Conservation (phyloP, 192 early-diverging fungal genomes). For the Coemansia sp. region DNA sequence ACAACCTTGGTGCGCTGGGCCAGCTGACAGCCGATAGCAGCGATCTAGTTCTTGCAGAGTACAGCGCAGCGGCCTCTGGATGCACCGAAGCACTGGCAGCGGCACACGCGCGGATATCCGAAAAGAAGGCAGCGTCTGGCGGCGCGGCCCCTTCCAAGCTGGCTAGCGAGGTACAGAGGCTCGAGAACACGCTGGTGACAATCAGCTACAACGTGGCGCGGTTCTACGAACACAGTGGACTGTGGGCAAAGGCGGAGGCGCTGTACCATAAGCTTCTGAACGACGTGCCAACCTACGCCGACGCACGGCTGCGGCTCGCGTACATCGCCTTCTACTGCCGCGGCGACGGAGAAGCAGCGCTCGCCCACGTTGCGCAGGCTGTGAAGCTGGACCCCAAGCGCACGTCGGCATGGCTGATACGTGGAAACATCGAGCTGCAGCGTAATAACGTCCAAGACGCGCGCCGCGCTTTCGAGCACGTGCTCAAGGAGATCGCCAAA, state of each 20-base stretch:
- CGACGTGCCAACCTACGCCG: conserved; percentile 70
- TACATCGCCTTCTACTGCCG: conserved; percentile 57
- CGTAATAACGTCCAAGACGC: conserved; percentile 64
- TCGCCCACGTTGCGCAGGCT: conserved; percentile 63
- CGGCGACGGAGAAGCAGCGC: conserved; percentile 59
- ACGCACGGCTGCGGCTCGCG: conserved; percentile 80
- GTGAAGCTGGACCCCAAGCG: conserved; percentile 64
- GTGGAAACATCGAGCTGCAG: conserved; percentile 67
- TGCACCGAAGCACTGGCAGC: conserved; percentile 10
- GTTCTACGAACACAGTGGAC: conserved; percentile 63
- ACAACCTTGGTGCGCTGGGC: conserved; percentile 82
- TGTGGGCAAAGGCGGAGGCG: conserved; percentile 59
- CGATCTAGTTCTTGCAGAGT: conserved; percentile 11
- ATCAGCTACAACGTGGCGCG: conserved; percentile 77
- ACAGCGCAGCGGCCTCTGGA: conserved; percentile 16
- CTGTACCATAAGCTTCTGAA: conserved; percentile 66
- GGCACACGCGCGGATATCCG: conserved; percentile 6
- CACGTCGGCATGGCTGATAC: conserved; percentile 66
- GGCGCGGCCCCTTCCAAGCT: background rate
- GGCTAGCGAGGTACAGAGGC: conserved; percentile 24
- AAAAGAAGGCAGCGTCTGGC: conserved; percentile 3
- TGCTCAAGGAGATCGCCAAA: conserved; percentile 73
- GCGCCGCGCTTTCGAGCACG: conserved; percentile 73
- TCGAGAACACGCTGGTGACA: conserved; percentile 49
- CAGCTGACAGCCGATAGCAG: conserved; percentile 57